phyloP scores from a whole-genome alignment of 148 eudicot genomes.

The Nyssa sinensis region DNA sequence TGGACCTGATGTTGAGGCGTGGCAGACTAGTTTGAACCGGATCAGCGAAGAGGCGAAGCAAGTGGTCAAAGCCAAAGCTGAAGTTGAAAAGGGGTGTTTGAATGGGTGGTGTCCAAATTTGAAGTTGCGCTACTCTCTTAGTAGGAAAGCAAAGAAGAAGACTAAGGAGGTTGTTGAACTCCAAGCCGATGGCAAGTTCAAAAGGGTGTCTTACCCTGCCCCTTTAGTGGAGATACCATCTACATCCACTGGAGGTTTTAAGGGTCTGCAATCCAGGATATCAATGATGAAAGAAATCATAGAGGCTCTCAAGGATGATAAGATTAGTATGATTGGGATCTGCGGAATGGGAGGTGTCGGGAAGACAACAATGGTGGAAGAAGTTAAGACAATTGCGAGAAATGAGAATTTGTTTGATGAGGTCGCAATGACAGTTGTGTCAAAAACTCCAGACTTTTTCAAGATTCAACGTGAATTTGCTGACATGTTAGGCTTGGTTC shows the following conservation, averaged over 20 bases:
- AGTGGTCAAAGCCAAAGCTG: no score
- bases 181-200: slow-evolving; percentile 12
- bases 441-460: slow-evolving; percentile 24
- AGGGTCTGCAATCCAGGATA: slow-evolving; percentile 33
- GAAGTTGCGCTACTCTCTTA: no score
- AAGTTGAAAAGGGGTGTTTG: no score
- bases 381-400: slow-evolving; percentile 29
- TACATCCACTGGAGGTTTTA: slow-evolving; percentile 20
- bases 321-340: slow-evolving; percentile 26
- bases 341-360: no score
- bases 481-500: slow-evolving; percentile 28
- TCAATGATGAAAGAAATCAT: slow-evolving; percentile 24
- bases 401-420: slow-evolving; percentile 44
- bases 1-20: no score
- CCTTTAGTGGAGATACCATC: slow-evolving; percentile 24
- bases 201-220: slow-evolving; percentile 25
- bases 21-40: no score
- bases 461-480: slow-evolving; percentile 46
- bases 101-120: no score
- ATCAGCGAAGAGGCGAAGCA: no score
- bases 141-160: no score
- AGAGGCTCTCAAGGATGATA: slow-evolving; percentile 24
- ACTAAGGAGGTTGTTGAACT: slow-evolving; percentile 15
- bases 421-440: slow-evolving; percentile 36
- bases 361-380: slow-evolving; percentile 37